These are phyloP conservation scores for Emergomyces pasteurianus DNA, from an alignment of 2,329 filamentous ascomycete genomes.

Conservation along the genomic window DNA sequence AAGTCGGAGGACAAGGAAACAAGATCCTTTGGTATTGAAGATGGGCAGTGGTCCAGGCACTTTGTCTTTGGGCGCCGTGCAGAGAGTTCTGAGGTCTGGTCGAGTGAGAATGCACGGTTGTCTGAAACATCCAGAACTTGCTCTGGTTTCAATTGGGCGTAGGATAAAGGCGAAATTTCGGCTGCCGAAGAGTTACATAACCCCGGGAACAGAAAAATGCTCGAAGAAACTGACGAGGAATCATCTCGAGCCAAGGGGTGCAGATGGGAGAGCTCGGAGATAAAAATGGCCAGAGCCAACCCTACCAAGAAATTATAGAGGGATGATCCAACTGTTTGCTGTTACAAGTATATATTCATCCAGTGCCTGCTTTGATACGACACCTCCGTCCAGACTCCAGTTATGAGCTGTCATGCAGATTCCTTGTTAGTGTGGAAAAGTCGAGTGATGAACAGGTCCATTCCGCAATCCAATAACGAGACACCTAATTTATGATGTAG, in stretches of 20 bases:
- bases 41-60: background rate
- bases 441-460: background rate
- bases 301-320: background rate
- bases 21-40: background rate
- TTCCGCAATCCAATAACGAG: background rate
- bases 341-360: background rate
- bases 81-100: background rate
- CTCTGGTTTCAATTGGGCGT: background rate
- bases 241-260: background rate
- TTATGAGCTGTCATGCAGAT: background rate
- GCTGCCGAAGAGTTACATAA: background rate
- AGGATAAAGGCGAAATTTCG: background rate
- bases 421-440: background rate
- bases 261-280: background rate
- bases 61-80: background rate
- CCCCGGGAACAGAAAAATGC: background rate
- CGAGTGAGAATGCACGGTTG: background rate
- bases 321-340: background rate
- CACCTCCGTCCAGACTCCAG: background rate
- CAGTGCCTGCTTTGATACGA: background rate
- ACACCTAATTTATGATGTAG: background rate
- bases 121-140: background rate
- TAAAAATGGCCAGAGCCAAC: background rate
- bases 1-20: background rate
- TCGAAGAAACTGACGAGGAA: background rate